Evolutionary conservation across 2,329 filamentous ascomycete species (phyloP), one percentile per base, ranked within the genome.

Genomic region (Aureobasidium uvarum): DNA sequence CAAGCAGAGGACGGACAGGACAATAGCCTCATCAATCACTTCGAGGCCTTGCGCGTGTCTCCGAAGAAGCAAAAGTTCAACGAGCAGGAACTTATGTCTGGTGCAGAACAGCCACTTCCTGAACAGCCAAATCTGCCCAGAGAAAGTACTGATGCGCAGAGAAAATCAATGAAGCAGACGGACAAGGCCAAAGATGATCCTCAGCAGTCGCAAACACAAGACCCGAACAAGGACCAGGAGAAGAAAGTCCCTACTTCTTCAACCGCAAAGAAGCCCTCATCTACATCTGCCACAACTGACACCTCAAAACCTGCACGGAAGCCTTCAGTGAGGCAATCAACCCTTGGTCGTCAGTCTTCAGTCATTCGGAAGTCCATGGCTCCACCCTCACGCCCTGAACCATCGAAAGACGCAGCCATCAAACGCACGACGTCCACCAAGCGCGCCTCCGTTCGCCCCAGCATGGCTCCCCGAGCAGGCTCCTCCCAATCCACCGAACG

Each of bases 271-370:
- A 51, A 50, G 16, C 10, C 79, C 8, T 75, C 20, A 2, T 23
- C 43, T 46, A n/a, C 43, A 45, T 25, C 83, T 38, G 31, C 62
- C 36, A 58, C 38, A 3, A 5, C 45, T 20, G 58, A 62, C 6
- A 4, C 33, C 11, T n/a, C 31, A 4, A 50, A 62, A 18, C 50
- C 55, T n/a, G 31, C 67, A 67, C 31, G 58, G 67, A 20, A 67
- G 11, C 41, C 69, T 2, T 70, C 65, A 11, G 68, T 68, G 5
- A 71, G 70, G 25, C 59, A 38, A 39, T 63, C 56, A 39, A 64
- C 66, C n/a, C 39, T 41, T n/a, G 36, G 36, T 18, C 58, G 45
- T 18, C 36, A 54, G 14, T 31, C 51, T 14, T 64, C 58, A 7
- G 52, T 58, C 2, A 38, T 58, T 7, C 54, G 51, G 39, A 59